Percentiles rank a stretch among this genome's conserved stretches.
Conservation (phyloP, 345 rosid genomes). For the Linum lewisii region DNA sequence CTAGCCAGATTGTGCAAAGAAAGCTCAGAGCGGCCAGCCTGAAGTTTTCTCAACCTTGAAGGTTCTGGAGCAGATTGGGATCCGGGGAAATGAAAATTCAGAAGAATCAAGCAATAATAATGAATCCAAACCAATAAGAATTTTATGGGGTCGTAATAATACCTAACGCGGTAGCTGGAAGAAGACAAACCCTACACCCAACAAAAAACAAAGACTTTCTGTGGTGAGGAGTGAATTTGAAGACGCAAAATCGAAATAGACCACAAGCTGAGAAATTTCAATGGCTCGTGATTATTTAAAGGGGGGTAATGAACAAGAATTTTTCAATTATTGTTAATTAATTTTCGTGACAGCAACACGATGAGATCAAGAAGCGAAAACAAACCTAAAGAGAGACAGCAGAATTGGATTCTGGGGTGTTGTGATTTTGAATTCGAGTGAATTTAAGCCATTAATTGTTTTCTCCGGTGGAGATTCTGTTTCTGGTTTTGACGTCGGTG, state of each 20-base stretch:
- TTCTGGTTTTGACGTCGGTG: not conserved
- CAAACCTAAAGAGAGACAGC: not conserved
- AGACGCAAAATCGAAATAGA: not conserved
- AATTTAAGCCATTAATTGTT: not conserved
- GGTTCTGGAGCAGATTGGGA: not conserved
- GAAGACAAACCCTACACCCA: not conserved
- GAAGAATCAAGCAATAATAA: not conserved
- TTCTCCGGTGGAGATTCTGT: not conserved
- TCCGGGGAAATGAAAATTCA: not conserved
- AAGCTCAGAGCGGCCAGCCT: not conserved
- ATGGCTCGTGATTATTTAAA: not conserved
- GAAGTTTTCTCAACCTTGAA: not conserved
- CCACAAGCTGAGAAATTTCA: not conserved
- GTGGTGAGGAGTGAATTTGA: not conserved
- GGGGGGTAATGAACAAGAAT: not conserved
- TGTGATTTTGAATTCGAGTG: not conserved
- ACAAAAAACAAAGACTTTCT: not conserved
- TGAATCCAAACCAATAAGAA: too few species aligned
- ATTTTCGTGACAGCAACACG: too few species aligned
- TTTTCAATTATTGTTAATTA: not conserved
- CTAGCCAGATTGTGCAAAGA: slow-evolving; percentile 13
- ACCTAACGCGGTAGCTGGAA: not conserved
- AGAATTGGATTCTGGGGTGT: not conserved
- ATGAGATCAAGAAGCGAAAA: not conserved
- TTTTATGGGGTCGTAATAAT: too few species aligned